phyloP scores from a whole-genome alignment of 108 stramenopile genomes.

The Aureococcus anophagefferens region DNA sequence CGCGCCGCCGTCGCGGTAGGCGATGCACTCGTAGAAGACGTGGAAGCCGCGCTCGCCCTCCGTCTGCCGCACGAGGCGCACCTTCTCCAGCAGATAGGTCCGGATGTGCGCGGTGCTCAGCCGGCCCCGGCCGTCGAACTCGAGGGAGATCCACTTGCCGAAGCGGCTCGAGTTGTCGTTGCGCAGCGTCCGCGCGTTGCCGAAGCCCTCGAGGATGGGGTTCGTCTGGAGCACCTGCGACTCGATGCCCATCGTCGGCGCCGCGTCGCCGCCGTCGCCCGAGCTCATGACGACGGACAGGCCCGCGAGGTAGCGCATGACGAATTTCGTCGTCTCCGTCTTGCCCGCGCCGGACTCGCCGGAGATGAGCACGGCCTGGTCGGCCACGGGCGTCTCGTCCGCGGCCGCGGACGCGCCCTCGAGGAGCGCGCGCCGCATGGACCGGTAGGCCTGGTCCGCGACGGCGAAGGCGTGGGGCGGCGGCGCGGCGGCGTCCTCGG shows the following conservation, averaged over 20 bases:
- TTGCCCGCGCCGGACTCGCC: conserved; percentile 92
- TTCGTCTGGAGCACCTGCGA: conserved; percentile 46
- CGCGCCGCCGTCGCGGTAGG: neutral
- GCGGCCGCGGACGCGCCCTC: neutral
- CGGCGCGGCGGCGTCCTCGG: conserved; percentile 23
- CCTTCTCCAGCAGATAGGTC: conserved; percentile 95
- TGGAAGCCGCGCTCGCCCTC: conserved; percentile 63
- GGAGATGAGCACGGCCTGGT: conserved; percentile 16
- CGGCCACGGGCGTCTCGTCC: neutral
- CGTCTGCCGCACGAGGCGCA: conserved; percentile 77
- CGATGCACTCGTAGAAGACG: conserved; percentile 31
- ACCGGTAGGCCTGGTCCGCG: conserved; percentile 85
- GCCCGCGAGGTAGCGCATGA: conserved; percentile 83
- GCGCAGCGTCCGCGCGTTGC: conserved; percentile 47
- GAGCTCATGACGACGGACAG: conserved; percentile 25
- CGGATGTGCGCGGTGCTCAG: conserved; percentile 83
- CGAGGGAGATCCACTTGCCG: conserved; percentile 67
- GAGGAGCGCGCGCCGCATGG: conserved; percentile 71
- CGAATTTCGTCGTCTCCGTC: conserved; percentile 91
- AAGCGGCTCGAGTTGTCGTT: conserved; percentile 84
- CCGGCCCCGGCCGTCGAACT: conserved; percentile 74
- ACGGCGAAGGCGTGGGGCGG: conserved; percentile 88
- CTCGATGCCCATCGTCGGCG: conserved; percentile 18
- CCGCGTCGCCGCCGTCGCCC: too few relatives aligned
- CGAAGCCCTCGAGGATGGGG: conserved; percentile 58